A percentile compares a stretch with the other conserved stretches of the same genome.
Conservation (phyloP, 2,329 filamentous ascomycete genomes). For the Myriosclerotinia curreyana region DNA sequence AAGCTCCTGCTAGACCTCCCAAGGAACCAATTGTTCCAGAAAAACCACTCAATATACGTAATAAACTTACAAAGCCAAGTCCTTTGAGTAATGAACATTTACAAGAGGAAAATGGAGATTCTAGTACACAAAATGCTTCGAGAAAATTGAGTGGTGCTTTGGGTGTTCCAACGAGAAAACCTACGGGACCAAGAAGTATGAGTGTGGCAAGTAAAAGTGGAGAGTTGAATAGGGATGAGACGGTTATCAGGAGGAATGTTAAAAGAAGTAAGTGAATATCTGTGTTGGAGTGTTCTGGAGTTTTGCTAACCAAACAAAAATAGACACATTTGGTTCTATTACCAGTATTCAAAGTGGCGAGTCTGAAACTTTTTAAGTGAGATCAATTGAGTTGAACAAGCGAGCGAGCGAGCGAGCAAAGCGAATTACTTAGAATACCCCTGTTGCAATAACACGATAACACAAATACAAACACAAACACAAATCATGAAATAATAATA, state of each 20-base stretch:
- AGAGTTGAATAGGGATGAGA: constrained; percentile 36
- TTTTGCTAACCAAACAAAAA: constrained; percentile 20
- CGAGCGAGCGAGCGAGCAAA: neutral
- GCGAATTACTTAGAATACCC: neutral
- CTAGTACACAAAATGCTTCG: constrained; percentile 30
- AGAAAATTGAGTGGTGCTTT: constrained; percentile 32
- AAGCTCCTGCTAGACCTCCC: constrained; percentile 55
- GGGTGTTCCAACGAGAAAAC: constrained; percentile 38
- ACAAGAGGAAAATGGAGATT: constrained; percentile 22
- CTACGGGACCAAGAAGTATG: constrained; percentile 40
- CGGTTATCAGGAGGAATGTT: constrained; percentile 35
- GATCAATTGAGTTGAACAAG: neutral
- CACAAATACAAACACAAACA: neutral
- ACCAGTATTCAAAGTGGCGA: constrained; percentile 47
- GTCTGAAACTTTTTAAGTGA: constrained; percentile 52
- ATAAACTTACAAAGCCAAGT: constrained; percentile 53
- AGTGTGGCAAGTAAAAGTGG: constrained; percentile 33
- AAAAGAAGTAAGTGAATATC: constrained; percentile 53
- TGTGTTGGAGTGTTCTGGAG: constrained; percentile 23
- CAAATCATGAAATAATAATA: neutral
- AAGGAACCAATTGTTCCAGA: constrained; percentile 55
- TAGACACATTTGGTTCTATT: constrained; percentile 54
- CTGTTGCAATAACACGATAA: neutral
- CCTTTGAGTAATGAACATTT: constrained; percentile 55
- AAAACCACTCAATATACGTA: constrained; percentile 48